These are phyloP conservation scores for Tylopilus orsonianus DNA, from an alignment of 1,284 basidiomycete genomes.

Conservation along the genomic window DNA sequence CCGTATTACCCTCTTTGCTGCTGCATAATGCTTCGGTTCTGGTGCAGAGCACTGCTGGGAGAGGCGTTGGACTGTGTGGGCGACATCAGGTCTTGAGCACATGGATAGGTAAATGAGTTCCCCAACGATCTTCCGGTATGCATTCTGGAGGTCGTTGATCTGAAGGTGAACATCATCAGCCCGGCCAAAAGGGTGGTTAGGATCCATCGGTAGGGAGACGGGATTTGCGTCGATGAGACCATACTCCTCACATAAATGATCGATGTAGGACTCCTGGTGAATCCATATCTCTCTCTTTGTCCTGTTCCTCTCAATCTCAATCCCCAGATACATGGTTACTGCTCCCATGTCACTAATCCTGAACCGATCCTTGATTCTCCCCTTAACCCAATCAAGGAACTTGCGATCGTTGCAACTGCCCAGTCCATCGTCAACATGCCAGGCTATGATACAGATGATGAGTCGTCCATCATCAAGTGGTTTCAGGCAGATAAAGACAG, in stretches of 20 bases:
- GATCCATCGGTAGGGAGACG: slow-evolving; percentile 6
- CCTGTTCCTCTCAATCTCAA: background rate
- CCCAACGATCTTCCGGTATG: too few species aligned
- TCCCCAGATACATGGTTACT: slow-evolving; percentile 8
- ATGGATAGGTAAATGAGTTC: too few species aligned
- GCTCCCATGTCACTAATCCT: slow-evolving; percentile 9
- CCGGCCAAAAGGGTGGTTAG: background rate
- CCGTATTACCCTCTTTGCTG: too few species aligned
- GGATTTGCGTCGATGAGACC: background rate
- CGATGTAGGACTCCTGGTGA: slow-evolving; percentile 12
- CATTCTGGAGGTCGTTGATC: background rate
- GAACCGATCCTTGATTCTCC: background rate
- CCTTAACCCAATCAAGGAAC: slow-evolving; percentile 9
- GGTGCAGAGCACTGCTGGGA: too few species aligned
- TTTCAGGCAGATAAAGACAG: background rate
- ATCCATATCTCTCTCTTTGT: background rate
- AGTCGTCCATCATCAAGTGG: rapidly evolving
- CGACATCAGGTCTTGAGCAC: too few species aligned
- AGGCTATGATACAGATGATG: slow-evolving; percentile 12
- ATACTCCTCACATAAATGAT: slow-evolving; percentile 1
- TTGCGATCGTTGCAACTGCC: background rate
- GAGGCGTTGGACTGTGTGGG: too few species aligned
- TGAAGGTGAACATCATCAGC: background rate
- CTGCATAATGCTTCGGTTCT: too few species aligned
- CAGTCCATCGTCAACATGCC: slow-evolving; percentile 11